Base-by-base conservation (phyloP, 805 yeast genomes). In the Starmerella bacillaris region DNA sequence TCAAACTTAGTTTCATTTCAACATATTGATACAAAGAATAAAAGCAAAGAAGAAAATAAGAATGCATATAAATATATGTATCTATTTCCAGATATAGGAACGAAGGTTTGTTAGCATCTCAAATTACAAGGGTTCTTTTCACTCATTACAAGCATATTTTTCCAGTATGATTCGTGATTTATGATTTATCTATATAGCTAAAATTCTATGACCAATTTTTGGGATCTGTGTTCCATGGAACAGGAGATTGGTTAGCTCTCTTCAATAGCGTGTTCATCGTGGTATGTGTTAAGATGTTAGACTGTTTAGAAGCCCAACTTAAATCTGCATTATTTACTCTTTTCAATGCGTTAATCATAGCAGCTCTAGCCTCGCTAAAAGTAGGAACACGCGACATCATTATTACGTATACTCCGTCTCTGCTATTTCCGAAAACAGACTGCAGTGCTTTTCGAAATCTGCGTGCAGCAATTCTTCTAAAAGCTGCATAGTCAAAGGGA, bases 371-470 rank as follows among this genome's bases (percentile, higher is more conserved):
- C 16, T 35, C 31, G 11, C 24, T 33, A 12, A 22, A 24, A 2
- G 37, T 27, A 3, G 45, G 45, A 2, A 43, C 42, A 4, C 29
- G 20, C 14, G 14, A 14, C 15, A 37, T 30, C 5, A 30, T n/a
- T 11, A 41, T 27, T 9, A 47, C 30, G 26, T 47, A 47, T 9
- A 44, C 34, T 3, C 51, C 51, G 28, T 47, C 51, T 12, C 24
- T 9, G 1, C 26, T 26, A 3, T 5, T 16, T 16, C 14, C 31
- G 37, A 36, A 40, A 8, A 34, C 34, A 20, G 37, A 34, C 24
- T 28, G 36, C 20, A 47, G 34, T 16, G 42, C 38, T 8, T 33
- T 28, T 11, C 47, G 39, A 34, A 36, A 27, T 9, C 24, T n/a
- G 8, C 40, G 26, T 17, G 35, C 38, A 17, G 48, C 21, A n/a